Evolutionary conservation across 2,329 filamentous ascomycete genomes (phyloP), one percentile per base, ranked within the genome.

Genomic region (Zymoseptoria passerinii): DNA sequence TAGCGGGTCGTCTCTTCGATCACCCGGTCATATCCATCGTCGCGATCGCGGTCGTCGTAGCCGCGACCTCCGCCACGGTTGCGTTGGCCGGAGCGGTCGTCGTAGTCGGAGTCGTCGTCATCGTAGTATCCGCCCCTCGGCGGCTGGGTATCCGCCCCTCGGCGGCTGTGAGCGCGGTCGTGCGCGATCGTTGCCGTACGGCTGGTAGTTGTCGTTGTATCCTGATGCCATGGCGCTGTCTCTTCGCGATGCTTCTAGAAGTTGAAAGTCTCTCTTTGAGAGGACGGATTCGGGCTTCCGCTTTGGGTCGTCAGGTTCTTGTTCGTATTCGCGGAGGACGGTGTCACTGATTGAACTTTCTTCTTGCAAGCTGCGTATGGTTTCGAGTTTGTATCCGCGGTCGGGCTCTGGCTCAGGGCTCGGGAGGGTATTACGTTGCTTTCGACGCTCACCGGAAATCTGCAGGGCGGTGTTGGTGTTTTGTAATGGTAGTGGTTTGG

Each of bases 91-190:
- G 57, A 62, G 18, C 67, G 67, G 57, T 71, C 69, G 44, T 69
- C 67, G 52, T 70, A 68, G 59, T 70, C 68, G 61, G 67, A 69
- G 48, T 68, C 67, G 16, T 65, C 66, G 56, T 68, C 66, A 52
- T 68, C 63, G 58, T 70, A 68, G 60, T 68, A 67, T 48, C 63
- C 55, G 48, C 58, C 61, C 19, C 63, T 56, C 16, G 67, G 64
- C 8, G 69, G 67, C 50, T 70, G 66, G n/a, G 60, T 68, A 67
- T 48, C 63, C 55, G 48, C 58, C 61, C 19, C 63, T 56, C 16
- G 67, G 64, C 8, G 69, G 67, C 50, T 70, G 66, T 52, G 62
- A 65, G 58, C 67, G 65, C 28, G 68, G 57, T 23, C 68, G 67
- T 18, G 23, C 13, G 50, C 28, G 23, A 3, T 52, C 50, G 8